Conservation (phyloP, 1,284 basidiomycete species). For the Kalmanozyma brasiliensis region DNA sequence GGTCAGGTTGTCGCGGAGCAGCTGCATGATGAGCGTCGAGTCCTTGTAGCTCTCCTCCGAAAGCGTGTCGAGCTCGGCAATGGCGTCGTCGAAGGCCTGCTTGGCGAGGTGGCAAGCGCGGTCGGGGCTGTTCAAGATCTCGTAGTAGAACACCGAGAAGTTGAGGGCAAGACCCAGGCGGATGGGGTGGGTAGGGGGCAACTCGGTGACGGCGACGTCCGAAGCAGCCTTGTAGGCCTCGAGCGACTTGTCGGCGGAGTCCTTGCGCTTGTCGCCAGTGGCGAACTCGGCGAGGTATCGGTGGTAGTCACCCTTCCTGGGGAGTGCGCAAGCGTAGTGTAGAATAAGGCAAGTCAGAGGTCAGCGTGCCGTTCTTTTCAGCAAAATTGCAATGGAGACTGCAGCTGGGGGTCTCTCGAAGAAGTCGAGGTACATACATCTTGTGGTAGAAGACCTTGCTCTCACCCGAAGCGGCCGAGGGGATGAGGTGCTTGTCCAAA, state of each 20-base stretch:
- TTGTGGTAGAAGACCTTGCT: slow-evolving; percentile 99
- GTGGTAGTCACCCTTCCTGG: slow-evolving; percentile 99
- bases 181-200: slow-evolving; percentile 98
- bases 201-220: slow-evolving; percentile 95
- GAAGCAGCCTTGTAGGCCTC: slow-evolving; percentile 99
- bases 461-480: slow-evolving; percentile 96
- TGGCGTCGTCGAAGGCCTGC: slow-evolving; percentile 99
- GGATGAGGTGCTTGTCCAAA: slow-evolving; percentile 98
- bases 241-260: slow-evolving; percentile 96
- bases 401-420: too few species aligned
- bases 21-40: slow-evolving; percentile 94
- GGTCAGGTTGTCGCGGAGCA: slow-evolving; percentile 97
- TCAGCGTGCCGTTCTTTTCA: slow-evolving; percentile 5
- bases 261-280: slow-evolving; percentile 98
- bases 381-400: too few species aligned
- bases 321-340: slow-evolving; percentile 1
- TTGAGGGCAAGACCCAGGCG: slow-evolving; percentile 98
- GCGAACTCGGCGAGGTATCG: slow-evolving; percentile 99
- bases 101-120: slow-evolving; percentile 99
- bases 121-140: slow-evolving; percentile 99
- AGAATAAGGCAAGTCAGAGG: background rate
- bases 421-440: slow-evolving; percentile 75
- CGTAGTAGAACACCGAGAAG: slow-evolving; percentile 99
- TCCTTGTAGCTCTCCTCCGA: slow-evolving; percentile 99
- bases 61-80: slow-evolving; percentile 98